Percentiles rank a stretch among this genome's conserved stretches.
These are phyloP conservation scores for Debaryomyces hansenii DNA, from an alignment of 805 yeast species.

Conservation along the genomic window DNA sequence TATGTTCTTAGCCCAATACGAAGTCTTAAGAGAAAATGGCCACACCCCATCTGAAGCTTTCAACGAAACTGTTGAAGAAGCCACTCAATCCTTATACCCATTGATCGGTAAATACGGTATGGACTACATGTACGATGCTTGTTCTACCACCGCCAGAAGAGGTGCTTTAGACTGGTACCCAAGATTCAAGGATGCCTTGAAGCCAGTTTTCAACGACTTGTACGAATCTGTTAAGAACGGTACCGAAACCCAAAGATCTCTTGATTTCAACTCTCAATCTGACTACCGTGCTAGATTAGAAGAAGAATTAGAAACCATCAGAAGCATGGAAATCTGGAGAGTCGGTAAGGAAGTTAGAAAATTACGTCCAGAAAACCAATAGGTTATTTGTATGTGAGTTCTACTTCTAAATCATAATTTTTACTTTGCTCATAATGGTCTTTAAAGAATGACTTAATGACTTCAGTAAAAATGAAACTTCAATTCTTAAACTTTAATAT, in stretches of 20 bases:
- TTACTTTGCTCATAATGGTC: constrained; percentile 28
- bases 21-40: constrained; percentile 98
- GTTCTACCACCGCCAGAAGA: constrained; percentile 99
- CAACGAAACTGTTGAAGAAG: constrained; percentile 99
- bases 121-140: constrained; percentile 99
- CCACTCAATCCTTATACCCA: constrained; percentile 99
- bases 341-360: constrained; percentile 99
- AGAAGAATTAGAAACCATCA: constrained; percentile 87
- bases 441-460: constrained; percentile 37
- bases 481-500: constrained; percentile 20
- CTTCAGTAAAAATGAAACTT: constrained; percentile 11
- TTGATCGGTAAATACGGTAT: constrained; percentile 98
- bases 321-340: constrained; percentile 98
- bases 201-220: constrained; percentile 96
- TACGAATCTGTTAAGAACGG: constrained; percentile 96
- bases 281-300: constrained; percentile 98
- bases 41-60: constrained; percentile 99
- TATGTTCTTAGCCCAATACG: constrained; percentile 99
- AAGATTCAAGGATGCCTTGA: constrained; percentile 95
- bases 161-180: constrained; percentile 99
- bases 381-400: constrained; percentile 23
- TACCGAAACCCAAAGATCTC: constrained; percentile 95
- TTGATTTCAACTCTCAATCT: constrained; percentile 96
- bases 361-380: constrained; percentile 98
- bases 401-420: neutral